Evolutionary conservation across 1,284 basidiomycete genomes (phyloP), one percentile per base, ranked within the genome.

Genomic region (Heterobasidion annosum): DNA sequence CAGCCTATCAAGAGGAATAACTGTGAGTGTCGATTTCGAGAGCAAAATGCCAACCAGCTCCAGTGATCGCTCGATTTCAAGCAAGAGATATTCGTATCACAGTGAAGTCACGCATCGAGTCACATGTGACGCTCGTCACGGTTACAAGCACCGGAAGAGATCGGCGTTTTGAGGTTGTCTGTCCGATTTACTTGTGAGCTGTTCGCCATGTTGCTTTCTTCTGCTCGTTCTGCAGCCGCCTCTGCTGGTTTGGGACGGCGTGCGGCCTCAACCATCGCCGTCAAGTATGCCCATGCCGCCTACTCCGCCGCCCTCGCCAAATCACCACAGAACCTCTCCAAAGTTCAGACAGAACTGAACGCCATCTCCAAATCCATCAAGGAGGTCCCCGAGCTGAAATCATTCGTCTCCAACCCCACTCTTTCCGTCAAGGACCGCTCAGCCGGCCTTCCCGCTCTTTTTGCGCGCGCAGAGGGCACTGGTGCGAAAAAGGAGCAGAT

Each of bases 251-350:
- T 81, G 53, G 80, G 78, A 59, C 79, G 79, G 58, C 85, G 88
- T 52, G 79, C 83, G 25, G 88, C 83, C 52, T 88, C 86, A 37
- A 71, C 78, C 57, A 85, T 91, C 61, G 82, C 90, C 48, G 75
- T 82, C 70, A 98, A 98, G 74, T 99, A 99, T 73, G 96, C 97
- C 59, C 88, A 91, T 57, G 96, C 97, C 33, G 82, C 91, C 61
- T 99, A 91, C 75, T 83, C 87, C 53, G 96, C 96, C 54, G 94
- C 97, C 16, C 83, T 94, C 66, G 78, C 85, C 65, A 90, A 93
- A 75, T 91, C 88, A 3, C 82, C 89, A 42, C 81, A 83, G 66
- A 75, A 78, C 19, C 83, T 97, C 68, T 83, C 72, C 72, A 88
- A 91, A 71, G 91, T 93, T 63, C 85, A 91, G 68, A 64, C 79